Percentiles rank a stretch among this genome's conserved stretches.
These are phyloP conservation scores for Magnolia changhungtana DNA, from an alignment of 164 flowering plant genomes.

Conservation along the genomic window DNA sequence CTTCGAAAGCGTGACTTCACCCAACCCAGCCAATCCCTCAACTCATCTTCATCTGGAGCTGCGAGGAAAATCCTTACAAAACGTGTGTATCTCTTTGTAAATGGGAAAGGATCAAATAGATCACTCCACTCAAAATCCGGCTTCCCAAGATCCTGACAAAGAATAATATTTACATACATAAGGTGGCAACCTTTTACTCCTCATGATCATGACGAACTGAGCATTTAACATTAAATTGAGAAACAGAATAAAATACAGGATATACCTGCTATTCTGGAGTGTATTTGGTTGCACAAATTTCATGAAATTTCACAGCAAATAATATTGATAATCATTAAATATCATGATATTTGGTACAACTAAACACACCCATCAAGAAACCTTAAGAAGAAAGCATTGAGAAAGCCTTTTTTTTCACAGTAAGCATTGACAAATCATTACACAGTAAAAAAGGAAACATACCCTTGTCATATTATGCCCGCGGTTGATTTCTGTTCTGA, in stretches of 20 bases:
- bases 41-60: conserved; percentile 27
- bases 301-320: too few relatives aligned
- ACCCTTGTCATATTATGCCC: conserved; percentile 46
- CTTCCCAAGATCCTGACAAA: conserved; percentile 32
- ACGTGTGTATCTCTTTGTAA: conserved; percentile 31
- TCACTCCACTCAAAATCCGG: conserved; percentile 41
- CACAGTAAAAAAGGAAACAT: conserved; percentile 2
- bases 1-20: conserved; percentile 54
- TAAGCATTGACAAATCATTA: too few relatives aligned
- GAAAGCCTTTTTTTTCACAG: too few relatives aligned
- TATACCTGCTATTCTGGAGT: not conserved
- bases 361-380: too few relatives aligned
- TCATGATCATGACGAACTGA: not conserved
- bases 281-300: too few relatives aligned
- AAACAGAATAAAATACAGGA: not conserved
- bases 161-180: not conserved
- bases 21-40: conserved; percentile 62
- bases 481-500: conserved; percentile 39
- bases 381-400: too few relatives aligned
- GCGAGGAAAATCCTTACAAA: conserved; percentile 48
- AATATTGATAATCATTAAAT: too few relatives aligned
- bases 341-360: too few relatives aligned
- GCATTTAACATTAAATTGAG: not conserved
- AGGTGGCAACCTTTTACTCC: not conserved
- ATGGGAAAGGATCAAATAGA: conserved; percentile 45